Percentiles rank a stretch among this genome's conserved stretches.
phyloP scores from a whole-genome alignment of 805 yeast genomes.

The Candida insectorum region DNA sequence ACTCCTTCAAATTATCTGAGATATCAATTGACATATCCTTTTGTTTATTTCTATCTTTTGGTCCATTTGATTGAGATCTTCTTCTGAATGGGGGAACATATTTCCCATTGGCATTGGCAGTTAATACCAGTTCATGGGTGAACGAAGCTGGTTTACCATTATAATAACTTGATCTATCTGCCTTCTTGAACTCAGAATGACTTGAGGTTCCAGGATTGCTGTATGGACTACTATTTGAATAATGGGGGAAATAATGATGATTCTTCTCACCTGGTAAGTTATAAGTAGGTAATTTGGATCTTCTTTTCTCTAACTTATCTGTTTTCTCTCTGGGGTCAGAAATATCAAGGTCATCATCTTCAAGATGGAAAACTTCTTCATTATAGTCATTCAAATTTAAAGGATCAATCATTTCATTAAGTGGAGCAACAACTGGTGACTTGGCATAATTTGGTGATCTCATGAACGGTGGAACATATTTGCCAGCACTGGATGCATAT shows the following conservation, averaged over 20 bases:
- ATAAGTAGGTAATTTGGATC: slow-evolving; percentile 7
- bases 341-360: slow-evolving; percentile 37
- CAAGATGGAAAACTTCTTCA: slow-evolving; percentile 38
- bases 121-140: slow-evolving; percentile 5
- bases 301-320: slow-evolving; percentile 1
- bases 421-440: slow-evolving; percentile 32
- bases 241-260: slow-evolving; percentile 5
- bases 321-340: slow-evolving; percentile 1
- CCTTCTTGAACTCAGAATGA: neutral
- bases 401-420: slow-evolving; percentile 35
- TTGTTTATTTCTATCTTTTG: neutral
- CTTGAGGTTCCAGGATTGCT: neutral
- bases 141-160: slow-evolving; percentile 12
- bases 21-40: neutral
- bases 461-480: slow-evolving; percentile 41
- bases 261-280: slow-evolving; percentile 4
- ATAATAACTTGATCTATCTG: neutral
- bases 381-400: slow-evolving; percentile 27
- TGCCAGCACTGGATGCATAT: slow-evolving; percentile 19
- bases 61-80: slow-evolving; percentile 33
- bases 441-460: slow-evolving; percentile 32
- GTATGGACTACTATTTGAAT: too few species aligned
- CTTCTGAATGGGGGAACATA: slow-evolving; percentile 74
- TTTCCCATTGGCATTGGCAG: slow-evolving; percentile 41
- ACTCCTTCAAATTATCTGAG: slow-evolving; percentile 1